Base-by-base conservation (phyloP, 352 stramenopile species). In the Peronosclerospora sorghi region DNA sequence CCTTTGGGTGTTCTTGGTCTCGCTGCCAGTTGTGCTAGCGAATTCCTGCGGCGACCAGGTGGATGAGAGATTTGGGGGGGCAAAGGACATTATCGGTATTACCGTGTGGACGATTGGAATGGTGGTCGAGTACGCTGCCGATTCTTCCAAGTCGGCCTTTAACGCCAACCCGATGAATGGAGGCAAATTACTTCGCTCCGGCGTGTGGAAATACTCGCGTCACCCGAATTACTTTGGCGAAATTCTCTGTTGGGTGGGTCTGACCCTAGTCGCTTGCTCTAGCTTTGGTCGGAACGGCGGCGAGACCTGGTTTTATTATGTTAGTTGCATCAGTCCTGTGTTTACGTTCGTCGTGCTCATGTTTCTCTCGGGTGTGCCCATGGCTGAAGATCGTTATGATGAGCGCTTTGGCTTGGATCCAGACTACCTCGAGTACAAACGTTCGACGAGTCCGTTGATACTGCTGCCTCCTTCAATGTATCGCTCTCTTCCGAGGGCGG, bases 141-240 rank as follows among this genome's bases (percentile, higher is more conserved):
- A 92, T 40, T 26, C 41, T 1, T 65, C 72, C 29, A 92, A 86
- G 45, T 70, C 64, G 5, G 43, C 37, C 8, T 92, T 92, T 39
- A 65, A 79, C 32, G 48, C 61, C 2, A 45, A 73, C 12, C 48
- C 56, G 9, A 54, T 37, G 12, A 81, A 81, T 58, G 63, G 71
- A 20, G 55, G 62, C 52, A 75, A 65, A 42, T 51, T 86, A 35
- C 62, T 89, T 20, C 53, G 44, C 18, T 66, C 52, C 3, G 76
- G 80, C 14, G 62, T 96, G 19, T 96, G 85, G 85, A 57, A 57
- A n/a, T 93, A 84, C 37, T 92, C 68, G 27, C 75, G 87, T 14
- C 89, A 97, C 64, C 86, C 89, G 0, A 96, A 96, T 47, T 97
- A 96, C 60, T 86, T 95, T 41, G 86, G 84, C 15, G 89, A 97